Percentiles rank a stretch among this genome's conserved stretches.
These are phyloP conservation scores for Spizellomyces punctatus DNA, from an alignment of 192 early-diverging fungal genomes.

Conservation along the genomic window DNA sequence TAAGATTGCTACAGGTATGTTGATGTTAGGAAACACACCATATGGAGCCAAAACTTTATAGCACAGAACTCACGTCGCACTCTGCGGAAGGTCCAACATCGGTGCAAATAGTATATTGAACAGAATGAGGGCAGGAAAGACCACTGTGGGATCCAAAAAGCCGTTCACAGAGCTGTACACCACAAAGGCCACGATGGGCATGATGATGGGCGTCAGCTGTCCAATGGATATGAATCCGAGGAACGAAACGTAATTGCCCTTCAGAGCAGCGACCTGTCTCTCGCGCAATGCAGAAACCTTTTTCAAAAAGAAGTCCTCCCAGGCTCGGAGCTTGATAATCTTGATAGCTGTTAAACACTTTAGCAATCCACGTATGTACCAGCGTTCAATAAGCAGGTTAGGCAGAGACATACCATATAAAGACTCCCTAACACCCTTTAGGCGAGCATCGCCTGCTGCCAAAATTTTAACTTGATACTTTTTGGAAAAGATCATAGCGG, in stretches of 20 bases:
- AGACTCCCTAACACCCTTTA: neutral
- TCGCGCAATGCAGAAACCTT: constrained; percentile 41
- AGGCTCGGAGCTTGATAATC: constrained; percentile 90
- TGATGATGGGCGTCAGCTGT: constrained; percentile 12
- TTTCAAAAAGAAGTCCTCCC: constrained; percentile 76
- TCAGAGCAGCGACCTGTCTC: constrained; percentile 19
- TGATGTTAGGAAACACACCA: no score
- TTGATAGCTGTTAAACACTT: constrained; percentile 61
- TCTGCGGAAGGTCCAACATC: constrained; percentile 32
- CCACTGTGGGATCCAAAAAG: constrained; percentile 9
- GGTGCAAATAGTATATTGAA: constrained; percentile 38
- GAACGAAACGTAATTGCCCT: constrained; percentile 43
- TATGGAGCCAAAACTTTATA: no score
- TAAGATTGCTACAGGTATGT: neutral
- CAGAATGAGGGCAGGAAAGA: constrained; percentile 43
- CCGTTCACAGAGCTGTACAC: constrained; percentile 22
- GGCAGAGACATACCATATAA: neutral
- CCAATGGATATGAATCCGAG: neutral
- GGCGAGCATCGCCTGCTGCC: constrained; percentile 1
- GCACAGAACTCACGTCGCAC: neutral
- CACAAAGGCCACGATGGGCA: constrained; percentile 20
- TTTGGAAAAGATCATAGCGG: neutral
- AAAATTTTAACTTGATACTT: neutral
- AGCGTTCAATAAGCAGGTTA: neutral
- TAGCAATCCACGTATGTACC: constrained; percentile 55